Conservation (phyloP, 345 rosid species). For the Corymbia maculata region DNA sequence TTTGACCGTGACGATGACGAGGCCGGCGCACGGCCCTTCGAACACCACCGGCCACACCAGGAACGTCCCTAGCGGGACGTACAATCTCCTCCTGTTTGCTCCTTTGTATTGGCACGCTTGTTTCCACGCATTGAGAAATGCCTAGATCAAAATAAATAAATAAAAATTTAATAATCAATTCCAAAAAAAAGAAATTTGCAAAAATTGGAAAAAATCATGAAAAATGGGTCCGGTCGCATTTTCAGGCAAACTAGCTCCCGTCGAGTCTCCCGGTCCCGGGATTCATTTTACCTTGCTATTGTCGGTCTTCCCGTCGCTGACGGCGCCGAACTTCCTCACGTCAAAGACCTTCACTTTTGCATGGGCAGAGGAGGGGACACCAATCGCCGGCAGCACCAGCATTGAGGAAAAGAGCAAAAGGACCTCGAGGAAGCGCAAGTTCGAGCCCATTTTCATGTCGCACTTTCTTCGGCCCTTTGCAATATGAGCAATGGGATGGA, state of each 20-base stretch:
- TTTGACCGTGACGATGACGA: not conserved
- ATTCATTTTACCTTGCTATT: not conserved
- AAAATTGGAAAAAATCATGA: too few relatives aligned
- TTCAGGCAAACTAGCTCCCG: too few relatives aligned
- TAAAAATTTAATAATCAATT: too few relatives aligned
- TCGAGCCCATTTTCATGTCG: not conserved
- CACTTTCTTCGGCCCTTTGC: not conserved
- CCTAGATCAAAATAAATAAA: not conserved
- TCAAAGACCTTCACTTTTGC: not conserved
- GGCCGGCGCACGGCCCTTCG: constrained; percentile 22
- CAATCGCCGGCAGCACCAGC: not conserved
- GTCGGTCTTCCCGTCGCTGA: constrained; percentile 5
- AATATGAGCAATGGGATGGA: not conserved
- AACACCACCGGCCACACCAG: not conserved
- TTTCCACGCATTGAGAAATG: constrained; percentile 10
- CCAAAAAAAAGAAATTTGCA: not conserved
- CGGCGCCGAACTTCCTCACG: constrained; percentile 10
- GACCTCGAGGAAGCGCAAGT: not conserved
- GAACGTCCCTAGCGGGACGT: constrained; percentile 13
- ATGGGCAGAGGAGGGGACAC: not conserved
- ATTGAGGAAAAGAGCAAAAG: not conserved
- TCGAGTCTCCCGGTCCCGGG: too few relatives aligned
- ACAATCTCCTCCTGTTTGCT: not conserved
- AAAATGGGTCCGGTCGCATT: not conserved
- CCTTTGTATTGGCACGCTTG: constrained; percentile 7